phyloP scores from a whole-genome alignment of 179 eudicot genomes.

The Vitellaria paradoxa region DNA sequence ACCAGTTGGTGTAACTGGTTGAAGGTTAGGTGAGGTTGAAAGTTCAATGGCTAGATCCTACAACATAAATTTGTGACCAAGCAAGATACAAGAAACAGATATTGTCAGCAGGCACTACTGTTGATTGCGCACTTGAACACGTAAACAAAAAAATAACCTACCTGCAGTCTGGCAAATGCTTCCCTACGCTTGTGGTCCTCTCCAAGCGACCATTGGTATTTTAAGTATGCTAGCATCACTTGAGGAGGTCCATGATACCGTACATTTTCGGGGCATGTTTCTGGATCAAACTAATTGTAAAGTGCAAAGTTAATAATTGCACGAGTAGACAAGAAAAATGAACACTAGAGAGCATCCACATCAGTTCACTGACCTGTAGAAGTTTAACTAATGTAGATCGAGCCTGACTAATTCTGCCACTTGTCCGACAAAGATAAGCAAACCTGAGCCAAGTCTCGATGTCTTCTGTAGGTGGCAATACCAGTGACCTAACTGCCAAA shows the following conservation, averaged over 20 bases:
- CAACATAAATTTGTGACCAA: conserved; percentile 1
- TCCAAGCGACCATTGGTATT: conserved; percentile 95
- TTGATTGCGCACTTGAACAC: not conserved
- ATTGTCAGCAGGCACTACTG: not conserved
- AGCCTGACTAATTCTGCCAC: conserved; percentile 89
- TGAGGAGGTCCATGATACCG: conserved; percentile 82
- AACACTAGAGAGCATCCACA: not conserved
- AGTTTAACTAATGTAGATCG: conserved; percentile 84
- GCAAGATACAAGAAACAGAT: not conserved
- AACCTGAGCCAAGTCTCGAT: conserved; percentile 93
- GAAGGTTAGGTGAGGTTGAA: conserved; percentile 43
- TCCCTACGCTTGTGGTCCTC: conserved; percentile 92
- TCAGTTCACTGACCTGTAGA: conserved; percentile 56
- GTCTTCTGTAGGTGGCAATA: conserved; percentile 92
- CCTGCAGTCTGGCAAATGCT: conserved; percentile 85
- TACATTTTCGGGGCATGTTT: conserved; percentile 64
- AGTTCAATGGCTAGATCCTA: conserved; percentile 78
- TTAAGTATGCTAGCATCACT: conserved; percentile 87
- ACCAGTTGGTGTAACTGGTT: conserved; percentile 38
- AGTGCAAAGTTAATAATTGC: conserved; percentile 13
- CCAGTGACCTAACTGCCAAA: conserved; percentile 88
- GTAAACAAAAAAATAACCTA: conserved; percentile 14
- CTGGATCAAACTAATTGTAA: conserved; percentile 81
- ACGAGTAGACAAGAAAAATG: not conserved
- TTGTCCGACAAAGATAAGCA: conserved; percentile 85